These are phyloP conservation scores for Claviceps cyperi DNA, from an alignment of 2,329 filamentous ascomycete genomes.

Conservation along the genomic window DNA sequence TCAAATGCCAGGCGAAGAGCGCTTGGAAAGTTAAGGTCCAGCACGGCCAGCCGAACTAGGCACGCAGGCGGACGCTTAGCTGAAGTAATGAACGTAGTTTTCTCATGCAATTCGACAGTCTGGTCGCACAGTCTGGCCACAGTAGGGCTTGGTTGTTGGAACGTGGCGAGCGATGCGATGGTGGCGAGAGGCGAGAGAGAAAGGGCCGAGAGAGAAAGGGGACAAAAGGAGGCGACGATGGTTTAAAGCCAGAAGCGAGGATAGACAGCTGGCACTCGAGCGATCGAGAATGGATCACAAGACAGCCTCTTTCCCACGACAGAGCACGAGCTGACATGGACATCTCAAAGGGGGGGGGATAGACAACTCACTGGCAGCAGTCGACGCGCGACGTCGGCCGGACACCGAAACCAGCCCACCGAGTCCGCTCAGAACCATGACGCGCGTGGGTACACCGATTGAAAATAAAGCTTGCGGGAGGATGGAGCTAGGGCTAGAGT, in stretches of 20 bases:
- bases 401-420: slow-evolving; percentile 15
- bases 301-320: too few relatives aligned
- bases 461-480: not conserved
- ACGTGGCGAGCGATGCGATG: not conserved
- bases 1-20: too few relatives aligned
- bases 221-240: not conserved
- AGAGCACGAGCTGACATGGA: too few relatives aligned
- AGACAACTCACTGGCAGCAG: slow-evolving; percentile 13
- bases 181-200: not conserved
- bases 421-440: slow-evolving; percentile 18
- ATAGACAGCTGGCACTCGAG: not conserved
- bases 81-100: not conserved
- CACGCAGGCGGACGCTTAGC: not conserved
- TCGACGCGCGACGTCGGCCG: slow-evolving; percentile 18
- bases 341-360: not conserved
- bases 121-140: not conserved
- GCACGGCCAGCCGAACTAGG: not conserved
- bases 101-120: not conserved
- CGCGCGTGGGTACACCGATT: not conserved
- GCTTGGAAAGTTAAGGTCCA: too few relatives aligned
- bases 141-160: not conserved
- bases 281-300: not conserved
- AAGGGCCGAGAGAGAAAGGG: not conserved
- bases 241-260: not conserved
- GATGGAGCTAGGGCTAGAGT: not conserved